phyloP scores from a whole-genome alignment of 1,284 basidiomycete species.

The Ganoderma meredithae region DNA sequence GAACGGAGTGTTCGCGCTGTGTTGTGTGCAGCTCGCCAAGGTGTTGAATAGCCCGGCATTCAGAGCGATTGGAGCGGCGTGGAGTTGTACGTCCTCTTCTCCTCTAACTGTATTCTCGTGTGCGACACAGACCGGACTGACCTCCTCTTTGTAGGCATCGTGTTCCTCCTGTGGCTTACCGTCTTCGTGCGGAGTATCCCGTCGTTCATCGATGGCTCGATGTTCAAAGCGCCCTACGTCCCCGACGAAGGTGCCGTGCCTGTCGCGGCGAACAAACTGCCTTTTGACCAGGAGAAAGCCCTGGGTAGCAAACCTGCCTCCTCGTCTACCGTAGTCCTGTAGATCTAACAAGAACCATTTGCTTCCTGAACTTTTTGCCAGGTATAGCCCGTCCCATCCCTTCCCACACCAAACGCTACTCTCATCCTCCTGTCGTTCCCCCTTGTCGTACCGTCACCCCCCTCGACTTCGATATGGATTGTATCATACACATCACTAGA shows the following conservation, averaged over 20 bases:
- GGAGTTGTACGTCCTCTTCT: constrained; percentile 39
- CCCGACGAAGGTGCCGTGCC: constrained; percentile 25
- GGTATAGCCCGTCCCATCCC: constrained; percentile 9
- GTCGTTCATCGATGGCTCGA: constrained; percentile 49
- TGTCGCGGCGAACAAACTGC: constrained; percentile 7
- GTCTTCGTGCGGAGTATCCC: constrained; percentile 51
- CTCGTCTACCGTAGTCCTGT: constrained; percentile 25
- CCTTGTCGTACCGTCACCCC: constrained; percentile 7
- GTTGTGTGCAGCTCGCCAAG: constrained; percentile 52
- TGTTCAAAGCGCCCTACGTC: constrained; percentile 54
- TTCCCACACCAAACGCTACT: constrained; percentile 5
- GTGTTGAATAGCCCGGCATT: constrained; percentile 52
- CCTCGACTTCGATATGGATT: constrained; percentile 21
- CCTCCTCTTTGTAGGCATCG: constrained; percentile 40
- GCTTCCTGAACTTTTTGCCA: background rate
- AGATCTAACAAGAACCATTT: constrained; percentile 10
- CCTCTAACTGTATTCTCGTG: constrained; percentile 25
- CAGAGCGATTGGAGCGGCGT: constrained; percentile 41
- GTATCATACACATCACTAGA: constrained; percentile 27
- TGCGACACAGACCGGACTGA: background rate
- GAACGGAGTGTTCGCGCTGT: constrained; percentile 55
- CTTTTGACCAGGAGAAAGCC: constrained; percentile 28
- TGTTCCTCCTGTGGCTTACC: constrained; percentile 54
- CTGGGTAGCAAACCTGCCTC: constrained; percentile 21
- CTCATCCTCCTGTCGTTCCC: constrained; percentile 12